Conservation (phyloP, 306 rosid species). For the Inga leiocalycina region DNA sequence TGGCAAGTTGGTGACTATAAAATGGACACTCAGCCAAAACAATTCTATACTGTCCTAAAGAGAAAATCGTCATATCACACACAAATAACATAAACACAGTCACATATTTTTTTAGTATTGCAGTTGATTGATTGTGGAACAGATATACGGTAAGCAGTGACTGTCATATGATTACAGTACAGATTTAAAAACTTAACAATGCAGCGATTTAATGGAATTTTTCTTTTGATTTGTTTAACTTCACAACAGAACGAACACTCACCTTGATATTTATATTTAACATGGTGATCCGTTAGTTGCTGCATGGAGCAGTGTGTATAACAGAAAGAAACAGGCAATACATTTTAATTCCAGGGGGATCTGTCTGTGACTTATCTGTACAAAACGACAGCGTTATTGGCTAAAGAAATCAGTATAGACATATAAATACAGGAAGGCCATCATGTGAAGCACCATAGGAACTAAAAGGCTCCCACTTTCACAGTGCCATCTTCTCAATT, state of each 20-base stretch:
- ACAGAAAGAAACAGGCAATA: background rate
- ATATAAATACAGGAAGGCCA: background rate
- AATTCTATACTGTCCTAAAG: background rate
- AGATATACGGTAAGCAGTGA: background rate
- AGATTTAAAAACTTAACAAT: too few relatives aligned
- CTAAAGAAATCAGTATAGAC: background rate
- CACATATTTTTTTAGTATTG: background rate
- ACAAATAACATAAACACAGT: background rate
- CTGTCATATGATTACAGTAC: too few relatives aligned
- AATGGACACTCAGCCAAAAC: background rate
- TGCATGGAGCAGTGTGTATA: background rate
- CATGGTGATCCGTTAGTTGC: background rate
- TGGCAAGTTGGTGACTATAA: background rate
- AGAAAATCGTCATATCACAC: background rate
- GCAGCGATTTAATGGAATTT: background rate
- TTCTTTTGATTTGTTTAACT: background rate
- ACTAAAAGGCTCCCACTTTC: background rate
- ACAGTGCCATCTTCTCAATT: constrained; percentile 53
- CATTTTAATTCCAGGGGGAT: background rate
- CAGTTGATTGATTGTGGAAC: background rate
- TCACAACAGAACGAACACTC: background rate
- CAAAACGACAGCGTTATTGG: background rate
- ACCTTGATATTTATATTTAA: background rate
- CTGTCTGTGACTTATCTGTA: background rate
- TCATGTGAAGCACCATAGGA: background rate